Evolutionary conservation across 78 protist genomes (phyloP), one percentile per base, ranked within the genome.

Genomic region (Dictyostelium capitatum): DNA sequence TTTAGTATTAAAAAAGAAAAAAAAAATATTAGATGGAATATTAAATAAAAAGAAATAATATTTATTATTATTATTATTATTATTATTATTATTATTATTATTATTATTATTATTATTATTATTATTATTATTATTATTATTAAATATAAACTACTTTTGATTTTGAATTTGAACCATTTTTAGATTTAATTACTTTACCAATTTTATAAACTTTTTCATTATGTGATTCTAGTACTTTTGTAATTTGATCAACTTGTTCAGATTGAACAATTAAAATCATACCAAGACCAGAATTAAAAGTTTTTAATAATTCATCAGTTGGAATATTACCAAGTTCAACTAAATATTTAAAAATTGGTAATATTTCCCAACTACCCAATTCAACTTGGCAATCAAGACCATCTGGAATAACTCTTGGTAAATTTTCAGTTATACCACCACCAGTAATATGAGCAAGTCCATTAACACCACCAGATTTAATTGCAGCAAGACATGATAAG

Each of bases 391-490:
- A 95, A 12, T 75, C 43, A 37, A 89, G 23, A 15, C 81, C 89
- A n/a, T 92, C 54, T 9, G 95, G 91, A 30, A 95, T 56, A 14
- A 95, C 97, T 53, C 98, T 94, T 20, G 97, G 97, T n/a, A 97
- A 57, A 75, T 97, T 97, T 74, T 94, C 98, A 30, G 80, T 80
- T 48, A 97, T 82, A 47, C 98, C 98, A 23, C 98, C 98, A 48
- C 98, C 98, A 4, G 98, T 97, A 82, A 97, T 97, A 81, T 97
- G 97, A 23, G 97, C 97, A 0, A 97, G 50, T 47, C 94, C 97
- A 59, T 79, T 89, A 62, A 93, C 59, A 41, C 82, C 83, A 12
- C 95, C 94, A 6, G 70, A n/a, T 43, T 90, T 89, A 41, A 95
- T 82, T 19, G 87, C 78, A 0, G 94, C 92, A n/a, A 97, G 84